Evolutionary conservation across 768 basidiomycete genomes (phyloP).

Genomic region (Trametes meyenii): DNA sequence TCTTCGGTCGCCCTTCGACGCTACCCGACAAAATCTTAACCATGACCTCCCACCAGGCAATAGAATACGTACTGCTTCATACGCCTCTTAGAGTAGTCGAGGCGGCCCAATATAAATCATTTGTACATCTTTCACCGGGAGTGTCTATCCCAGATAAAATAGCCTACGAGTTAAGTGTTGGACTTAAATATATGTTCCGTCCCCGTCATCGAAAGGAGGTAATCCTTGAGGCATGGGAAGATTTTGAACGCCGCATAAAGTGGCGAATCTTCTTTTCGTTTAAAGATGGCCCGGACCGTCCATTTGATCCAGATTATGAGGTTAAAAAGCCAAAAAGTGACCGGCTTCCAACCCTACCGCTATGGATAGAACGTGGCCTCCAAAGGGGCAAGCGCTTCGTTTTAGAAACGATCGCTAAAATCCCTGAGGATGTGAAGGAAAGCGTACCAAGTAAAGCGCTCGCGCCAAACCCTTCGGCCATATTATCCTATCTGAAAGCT

Average conservation of each 20-base stretch:
- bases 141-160: neutral
- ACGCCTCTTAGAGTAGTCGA: neutral
- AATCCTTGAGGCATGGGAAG: conserved; percentile 1
- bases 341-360: neutral
- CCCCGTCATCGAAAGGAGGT: neutral
- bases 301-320: conserved; percentile 12
- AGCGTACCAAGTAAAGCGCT: too few relatives aligned
- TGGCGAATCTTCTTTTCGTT: conserved; percentile 2
- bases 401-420: neutral
- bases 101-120: neutral
- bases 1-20: neutral
- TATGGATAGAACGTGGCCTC: neutral
- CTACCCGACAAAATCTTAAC: neutral
- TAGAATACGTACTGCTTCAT: neutral
- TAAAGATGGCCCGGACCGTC: neutral
- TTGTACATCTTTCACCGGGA: neutral
- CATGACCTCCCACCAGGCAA: neutral
- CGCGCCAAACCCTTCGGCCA: too few relatives aligned
- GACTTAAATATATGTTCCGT: conserved; percentile 5
- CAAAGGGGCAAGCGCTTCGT: neutral
- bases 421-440: too few relatives aligned
- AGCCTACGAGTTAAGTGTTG: neutral
- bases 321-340: neutral
- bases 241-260: neutral
- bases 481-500: neutral